Evolutionary conservation across 305 asterid species (phyloP).

Genomic region (Salvia sclarea): DNA sequence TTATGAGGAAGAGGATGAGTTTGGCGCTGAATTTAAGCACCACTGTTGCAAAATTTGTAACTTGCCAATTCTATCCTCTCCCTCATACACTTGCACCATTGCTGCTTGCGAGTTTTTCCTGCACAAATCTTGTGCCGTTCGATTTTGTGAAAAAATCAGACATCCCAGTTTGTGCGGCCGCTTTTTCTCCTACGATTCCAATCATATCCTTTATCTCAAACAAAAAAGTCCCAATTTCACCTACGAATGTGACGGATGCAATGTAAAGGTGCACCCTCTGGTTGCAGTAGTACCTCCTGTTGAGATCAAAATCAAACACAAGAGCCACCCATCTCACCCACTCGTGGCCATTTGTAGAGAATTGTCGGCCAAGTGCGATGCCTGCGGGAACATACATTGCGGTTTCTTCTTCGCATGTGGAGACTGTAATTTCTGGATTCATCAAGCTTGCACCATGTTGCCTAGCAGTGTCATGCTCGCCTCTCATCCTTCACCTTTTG

Average conservation of each 20-base stretch:
- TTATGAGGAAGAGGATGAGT: background rate
- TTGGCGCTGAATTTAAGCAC: background rate
- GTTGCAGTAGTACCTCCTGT: background rate
- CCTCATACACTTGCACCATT: background rate
- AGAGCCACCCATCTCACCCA: conserved; percentile 2
- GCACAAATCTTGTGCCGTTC: too few relatives aligned
- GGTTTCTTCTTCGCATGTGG: conserved; percentile 23
- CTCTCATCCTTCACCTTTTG: background rate
- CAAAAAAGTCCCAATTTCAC: too few relatives aligned
- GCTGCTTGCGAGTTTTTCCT: too few relatives aligned
- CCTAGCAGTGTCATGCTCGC: background rate
- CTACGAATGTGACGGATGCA: too few relatives aligned
- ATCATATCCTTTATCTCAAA: too few relatives aligned
- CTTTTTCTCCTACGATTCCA: too few relatives aligned
- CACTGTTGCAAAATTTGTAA: too few relatives aligned
- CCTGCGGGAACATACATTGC: background rate
- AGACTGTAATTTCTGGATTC: conserved; percentile 7
- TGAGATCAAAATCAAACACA: conserved; percentile 17
- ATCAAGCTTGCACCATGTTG: conserved; percentile 1
- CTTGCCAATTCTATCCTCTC: background rate
- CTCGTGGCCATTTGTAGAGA: background rate
- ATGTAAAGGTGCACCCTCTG: conserved; percentile 2
- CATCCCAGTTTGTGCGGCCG: too few relatives aligned
- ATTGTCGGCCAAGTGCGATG: background rate
- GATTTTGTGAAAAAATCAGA: too few relatives aligned